Base-by-base conservation (phyloP, 2,329 filamentous ascomycete genomes). In the Macrophomina phaseolina region DNA sequence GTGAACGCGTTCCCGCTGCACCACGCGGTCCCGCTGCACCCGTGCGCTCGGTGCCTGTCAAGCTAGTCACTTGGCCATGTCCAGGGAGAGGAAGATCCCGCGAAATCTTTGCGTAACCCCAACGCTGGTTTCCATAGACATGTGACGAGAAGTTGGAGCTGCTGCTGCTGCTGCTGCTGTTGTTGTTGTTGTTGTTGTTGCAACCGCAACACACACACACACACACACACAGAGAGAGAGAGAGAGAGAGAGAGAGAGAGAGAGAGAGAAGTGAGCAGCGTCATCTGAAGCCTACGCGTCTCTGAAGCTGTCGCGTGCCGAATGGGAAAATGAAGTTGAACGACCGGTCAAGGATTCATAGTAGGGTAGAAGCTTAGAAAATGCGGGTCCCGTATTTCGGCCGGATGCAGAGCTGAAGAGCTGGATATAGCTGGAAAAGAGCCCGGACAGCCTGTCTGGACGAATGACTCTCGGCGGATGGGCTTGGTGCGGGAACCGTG, bases 351-450 rank as follows among this genome's bases (percentile, higher is more conserved):
- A 61, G 40, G 32, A 8, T 9, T n/a, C 5, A 38, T 12, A 49
- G 14, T 30, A 62, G 46, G 48, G 30, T 30, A 45, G 58, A 28
- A 51, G 58, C 58, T 45, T 62, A 48, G 45, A 49, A 23, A 61
- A 62, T 23, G n/a, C 58, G 45, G 58, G 45, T 49, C 58, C 16
- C 18, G 18, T 49, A 16, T 16, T 48, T 62, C 58, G 58, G 58
- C 58, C 58, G 58, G 49, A 62, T 49, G 18, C 28, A 40, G 40
- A 34, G 56, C 56, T 48, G 55, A 23, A 23, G 23, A 23, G 23
- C 23, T 23, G 23, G 12, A 14, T 8, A 14, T n/a, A 46, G 16
- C 38, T 40, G 38, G 38, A 5, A 2, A 45, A 45, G 42, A 45
- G 42, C 42, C 12, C 16, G 23, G 16, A 46, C 16, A 48, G 34